Evolutionary conservation across 768 basidiomycete genomes (phyloP), one percentile per base, ranked within the genome.

Genomic region (Amanita fuliginea): DNA sequence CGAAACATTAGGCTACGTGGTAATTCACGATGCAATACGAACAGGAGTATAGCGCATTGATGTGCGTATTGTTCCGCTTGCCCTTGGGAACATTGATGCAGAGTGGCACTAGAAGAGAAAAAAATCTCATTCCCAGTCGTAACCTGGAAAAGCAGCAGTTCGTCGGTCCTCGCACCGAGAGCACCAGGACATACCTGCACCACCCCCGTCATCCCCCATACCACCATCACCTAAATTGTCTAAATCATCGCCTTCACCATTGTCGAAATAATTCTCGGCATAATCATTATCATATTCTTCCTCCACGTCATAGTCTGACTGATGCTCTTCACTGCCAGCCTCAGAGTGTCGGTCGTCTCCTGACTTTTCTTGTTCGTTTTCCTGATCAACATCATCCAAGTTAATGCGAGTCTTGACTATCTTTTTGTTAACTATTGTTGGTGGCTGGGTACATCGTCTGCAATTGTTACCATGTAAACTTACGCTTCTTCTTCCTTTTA

Each of bases 251-350:
- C 72, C 81, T 64, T 90, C 88, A 14, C 88, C 88, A 47, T 89
- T 90, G 62, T 92, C 88, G 60, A 92, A 92, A 71, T 92, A 91
- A 60, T 92, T 88, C 53, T 86, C 84, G 2, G 83, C 88, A 54
- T 92, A 92, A 54, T 92, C 89, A 55, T 92, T 90, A 63, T 91
- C 89, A 59, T 91, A 89, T 57, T 90, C 88, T 62, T 94, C 90
- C 28, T 90, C 85, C 18, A 86, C 85, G 54, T 90, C 88, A 59
- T 90, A 90, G 62, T 91, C 87, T 21, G 78, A 80, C 35, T 80
- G 78, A 6, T 64, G 74, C 26, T 63, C 76, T 56, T 83, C 80
- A 9, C 84, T 86, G 18, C 78, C 84, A 21, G 63, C 73, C 13
- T 85, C 79, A 26, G 83, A 86, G 14, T 43, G 41, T 3, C 70